Base-by-base conservation (phyloP, 75 land plant species). In the Picea glauca region DNA sequence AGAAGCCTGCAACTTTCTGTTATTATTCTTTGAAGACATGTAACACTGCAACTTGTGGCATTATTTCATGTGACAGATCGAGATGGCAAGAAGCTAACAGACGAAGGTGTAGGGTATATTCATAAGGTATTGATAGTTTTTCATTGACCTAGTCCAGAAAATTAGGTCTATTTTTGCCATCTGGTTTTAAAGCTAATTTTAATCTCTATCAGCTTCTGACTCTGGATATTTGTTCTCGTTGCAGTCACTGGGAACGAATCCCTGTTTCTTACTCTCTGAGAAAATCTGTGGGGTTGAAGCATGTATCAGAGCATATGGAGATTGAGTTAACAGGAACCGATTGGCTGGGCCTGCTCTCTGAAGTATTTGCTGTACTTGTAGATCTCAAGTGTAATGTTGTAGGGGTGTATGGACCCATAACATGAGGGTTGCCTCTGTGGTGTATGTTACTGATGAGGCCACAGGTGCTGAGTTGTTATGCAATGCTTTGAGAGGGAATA, bases 361-460 rank as follows among this genome's bases (percentile, higher is more conserved):
- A 94, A 62, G 79, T 94, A 21, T 93, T 87, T 20, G 93, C 91
- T 4, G 90, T 93, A 62, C 84, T 94, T 15, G 73, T 90, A 14
- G 84, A 89, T 72, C 85, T 93, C 56, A 76, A 61, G 32, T 89
- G 94, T 56, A 87, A 85, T 67, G 98, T 94, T 13, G 83, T 81
- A 32, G 92, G 79, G 30, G 96, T 96, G 89, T 87, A 12, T 95
- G 93, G 93, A 94, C 93, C 5, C 96, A 95, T 78, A 93, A 93
- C 60, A 70, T 80, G 21, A 82, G 98, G 13, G 86, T 89, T 73
- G 96, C 92, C 5, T 91, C 89, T 50, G 78, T 93, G 58, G 30
- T 93, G n/a, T 85, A 82, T 26, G 84, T 94, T 64, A 86, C 82
- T 18, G 93, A 91, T 60, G 85, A 84, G 66, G 62, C 75, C 61